Evolutionary conservation across 2,329 filamentous ascomycete species (phyloP), one percentile per base, ranked within the genome.

Genomic region (Alternaria hordeiaustralica): DNA sequence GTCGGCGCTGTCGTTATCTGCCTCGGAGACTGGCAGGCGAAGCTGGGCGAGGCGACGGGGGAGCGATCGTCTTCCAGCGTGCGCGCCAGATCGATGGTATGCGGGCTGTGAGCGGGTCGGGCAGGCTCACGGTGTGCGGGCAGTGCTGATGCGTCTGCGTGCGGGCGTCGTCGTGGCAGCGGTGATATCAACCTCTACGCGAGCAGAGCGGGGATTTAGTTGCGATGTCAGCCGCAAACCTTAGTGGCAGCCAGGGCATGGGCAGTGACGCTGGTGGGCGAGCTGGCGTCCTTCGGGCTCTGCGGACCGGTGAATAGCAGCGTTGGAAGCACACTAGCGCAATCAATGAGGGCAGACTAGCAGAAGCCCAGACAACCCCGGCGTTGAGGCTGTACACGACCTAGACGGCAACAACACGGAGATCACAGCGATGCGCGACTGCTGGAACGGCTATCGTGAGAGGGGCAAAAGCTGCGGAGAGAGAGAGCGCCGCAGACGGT

Each of bases 41-140:
- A 63, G 65, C 72, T 71, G 69, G 70, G 66, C 68, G 65, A 69
- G 71, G 73, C 73, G 76, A 76, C 75, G 73, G 71, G 71, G 69
- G 76, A 74, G 67, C 70, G 68, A 67, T 76, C 69, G 70, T 65
- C 61, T 67, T 73, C 65, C 71, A 71, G 76, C 71, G 73, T 76
- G 73, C 71, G 78, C 79, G 78, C 79, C 79, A 81, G 77, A 76
- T 73, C 74, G 77, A 73, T 77, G 74, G 71, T 73, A 33, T 65
- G 54, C 54, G 60, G 26, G 58, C 30, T 55, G 46, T 46, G 50
- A 47, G 60, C 44, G 60, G 56, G 33, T 49, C 44, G 69, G 63
- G 64, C 66, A 58, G 58, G 63, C 61, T 71, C 70, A 75, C 72
- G 64, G 65, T 45, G 63, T 30, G 60, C 49, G 56, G 66, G 63